phyloP scores from a whole-genome alignment of 192 early-diverging fungal species.

The Gorgonomyces haynaldii region DNA sequence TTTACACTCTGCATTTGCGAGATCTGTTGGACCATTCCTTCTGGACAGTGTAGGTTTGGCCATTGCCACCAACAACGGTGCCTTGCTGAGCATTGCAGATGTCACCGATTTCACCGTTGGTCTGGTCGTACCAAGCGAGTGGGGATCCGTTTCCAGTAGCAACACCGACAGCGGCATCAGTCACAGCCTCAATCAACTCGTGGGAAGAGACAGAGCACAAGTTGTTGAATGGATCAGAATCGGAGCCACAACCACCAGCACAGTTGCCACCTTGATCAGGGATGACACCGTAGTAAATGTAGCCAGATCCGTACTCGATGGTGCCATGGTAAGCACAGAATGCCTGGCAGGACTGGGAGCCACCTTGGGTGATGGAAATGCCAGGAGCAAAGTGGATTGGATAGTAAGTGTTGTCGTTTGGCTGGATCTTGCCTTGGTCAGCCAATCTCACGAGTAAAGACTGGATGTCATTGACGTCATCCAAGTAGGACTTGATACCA shows the following conservation, averaged over 20 bases:
- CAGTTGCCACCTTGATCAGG: conserved; percentile 17
- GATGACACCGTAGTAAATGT: conserved; percentile 18
- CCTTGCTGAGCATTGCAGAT: conserved; percentile 20
- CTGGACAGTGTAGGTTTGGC: conserved; percentile 20
- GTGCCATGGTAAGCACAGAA: conserved; percentile 11
- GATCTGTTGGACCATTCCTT: conserved; percentile 13
- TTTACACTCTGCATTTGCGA: background rate
- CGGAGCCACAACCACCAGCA: conserved; percentile 8
- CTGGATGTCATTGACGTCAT: conserved; percentile 4
- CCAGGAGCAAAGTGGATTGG: conserved; percentile 15
- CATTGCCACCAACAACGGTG: conserved; percentile 6
- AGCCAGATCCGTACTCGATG: conserved; percentile 5
- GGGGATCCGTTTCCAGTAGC: conserved; percentile 6
- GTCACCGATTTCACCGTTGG: conserved; percentile 21
- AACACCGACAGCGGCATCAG: conserved; percentile 15
- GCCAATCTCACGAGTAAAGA: background rate
- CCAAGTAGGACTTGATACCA: too few relatives aligned
- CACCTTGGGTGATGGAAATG: conserved; percentile 1
- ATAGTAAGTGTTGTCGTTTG: conserved; percentile 18
- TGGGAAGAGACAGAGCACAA: conserved; percentile 12
- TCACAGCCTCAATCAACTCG: conserved; percentile 15
- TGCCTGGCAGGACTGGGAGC: background rate
- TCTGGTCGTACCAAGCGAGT: conserved; percentile 19
- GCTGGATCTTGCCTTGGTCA: conserved; percentile 1
- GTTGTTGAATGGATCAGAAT: conserved; percentile 2